Percentiles rank a stretch among this genome's conserved stretches.
Evolutionary conservation across 768 basidiomycete genomes (phyloP).

Genomic region (Hortiboletus flavorubellus): DNA sequence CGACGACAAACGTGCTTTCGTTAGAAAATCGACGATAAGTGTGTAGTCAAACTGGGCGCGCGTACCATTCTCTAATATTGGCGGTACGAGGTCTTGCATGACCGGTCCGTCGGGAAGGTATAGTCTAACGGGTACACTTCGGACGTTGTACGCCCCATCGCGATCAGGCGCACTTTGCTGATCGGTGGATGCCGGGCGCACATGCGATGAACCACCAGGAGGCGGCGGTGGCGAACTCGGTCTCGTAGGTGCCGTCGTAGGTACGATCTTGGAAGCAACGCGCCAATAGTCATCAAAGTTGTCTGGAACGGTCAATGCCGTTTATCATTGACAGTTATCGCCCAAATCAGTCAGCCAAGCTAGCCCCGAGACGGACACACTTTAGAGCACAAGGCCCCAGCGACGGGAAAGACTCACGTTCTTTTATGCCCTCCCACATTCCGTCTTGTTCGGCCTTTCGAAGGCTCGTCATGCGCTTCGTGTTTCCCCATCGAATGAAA

Average conservation of each 20-base stretch:
- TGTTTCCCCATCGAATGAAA: conserved; percentile 95
- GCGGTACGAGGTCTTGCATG: conserved; percentile 85
- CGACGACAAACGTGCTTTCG: not conserved
- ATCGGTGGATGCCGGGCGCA: conserved; percentile 64
- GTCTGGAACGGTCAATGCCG: conserved; percentile 47
- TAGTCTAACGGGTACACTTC: conserved; percentile 85
- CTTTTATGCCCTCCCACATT: conserved; percentile 94
- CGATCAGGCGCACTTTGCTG: conserved; percentile 52
- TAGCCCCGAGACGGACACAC: conserved; percentile 7
- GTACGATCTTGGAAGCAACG: conserved; percentile 89
- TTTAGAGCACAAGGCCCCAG: conserved; percentile 21
- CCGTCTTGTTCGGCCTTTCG: conserved; percentile 92
- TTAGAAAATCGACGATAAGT: not conserved
- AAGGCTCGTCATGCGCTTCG: conserved; percentile 87
- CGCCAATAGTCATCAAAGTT: conserved; percentile 96
- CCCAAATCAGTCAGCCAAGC: conserved; percentile 23
- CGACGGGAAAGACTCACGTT: conserved; percentile 59
- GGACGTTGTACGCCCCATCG: conserved; percentile 83
- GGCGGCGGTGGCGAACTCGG: conserved; percentile 54
- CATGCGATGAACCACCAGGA: conserved; percentile 55
- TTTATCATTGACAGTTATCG: conserved; percentile 11
- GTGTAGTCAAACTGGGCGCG: not conserved
- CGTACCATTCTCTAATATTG: conserved; percentile 74
- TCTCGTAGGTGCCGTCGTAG: conserved; percentile 64
- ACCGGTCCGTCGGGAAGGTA: conserved; percentile 91